phyloP scores from a whole-genome alignment of 2,329 filamentous ascomycete species.

The Taxawa tesnikishii region DNA sequence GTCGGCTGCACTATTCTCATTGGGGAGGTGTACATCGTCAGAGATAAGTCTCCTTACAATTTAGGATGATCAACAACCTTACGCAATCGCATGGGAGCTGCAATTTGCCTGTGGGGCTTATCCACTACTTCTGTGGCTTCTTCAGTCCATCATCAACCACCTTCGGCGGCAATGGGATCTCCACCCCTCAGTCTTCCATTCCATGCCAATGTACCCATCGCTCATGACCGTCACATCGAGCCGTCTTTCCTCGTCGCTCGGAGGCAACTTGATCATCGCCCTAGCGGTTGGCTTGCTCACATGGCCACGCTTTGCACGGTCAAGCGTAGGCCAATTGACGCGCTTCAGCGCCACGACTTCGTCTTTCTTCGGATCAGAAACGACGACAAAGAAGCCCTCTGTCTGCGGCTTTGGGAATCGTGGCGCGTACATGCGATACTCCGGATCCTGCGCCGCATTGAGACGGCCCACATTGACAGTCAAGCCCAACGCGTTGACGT shows the following conservation, averaged over 20 bases:
- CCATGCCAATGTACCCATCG: slow-evolving; percentile 75
- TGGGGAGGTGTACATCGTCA: slow-evolving; percentile 50
- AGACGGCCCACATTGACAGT: slow-evolving; percentile 52
- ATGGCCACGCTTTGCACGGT: slow-evolving; percentile 9
- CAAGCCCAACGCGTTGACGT: slow-evolving; percentile 50
- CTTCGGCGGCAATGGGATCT: slow-evolving; percentile 29
- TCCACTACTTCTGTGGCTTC: no score
- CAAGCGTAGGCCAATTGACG: slow-evolving; percentile 53
- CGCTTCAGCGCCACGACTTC: slow-evolving; percentile 81
- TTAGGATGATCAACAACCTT: no score
- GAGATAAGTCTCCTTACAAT: slow-evolving; percentile 27
- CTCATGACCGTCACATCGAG: slow-evolving; percentile 69
- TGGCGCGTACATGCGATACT: slow-evolving; percentile 72
- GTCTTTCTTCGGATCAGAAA: slow-evolving; percentile 54
- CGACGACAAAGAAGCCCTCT: slow-evolving; percentile 81
- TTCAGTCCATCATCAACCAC: slow-evolving; percentile 20
- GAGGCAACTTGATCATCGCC: slow-evolving; percentile 49
- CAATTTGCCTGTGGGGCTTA: no score
- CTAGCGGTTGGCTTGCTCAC: slow-evolving; percentile 37
- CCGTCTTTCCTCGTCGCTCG: slow-evolving; percentile 40
- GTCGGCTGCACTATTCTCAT: slow-evolving; percentile 50
- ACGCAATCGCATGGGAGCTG: no score
- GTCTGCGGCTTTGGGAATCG: slow-evolving; percentile 88
- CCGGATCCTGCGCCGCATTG: slow-evolving; percentile 53
- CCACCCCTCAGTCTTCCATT: slow-evolving; percentile 43